Base-by-base conservation (phyloP, 2,329 filamentous ascomycete species). In the Pseudogymnoascus sp. region DNA sequence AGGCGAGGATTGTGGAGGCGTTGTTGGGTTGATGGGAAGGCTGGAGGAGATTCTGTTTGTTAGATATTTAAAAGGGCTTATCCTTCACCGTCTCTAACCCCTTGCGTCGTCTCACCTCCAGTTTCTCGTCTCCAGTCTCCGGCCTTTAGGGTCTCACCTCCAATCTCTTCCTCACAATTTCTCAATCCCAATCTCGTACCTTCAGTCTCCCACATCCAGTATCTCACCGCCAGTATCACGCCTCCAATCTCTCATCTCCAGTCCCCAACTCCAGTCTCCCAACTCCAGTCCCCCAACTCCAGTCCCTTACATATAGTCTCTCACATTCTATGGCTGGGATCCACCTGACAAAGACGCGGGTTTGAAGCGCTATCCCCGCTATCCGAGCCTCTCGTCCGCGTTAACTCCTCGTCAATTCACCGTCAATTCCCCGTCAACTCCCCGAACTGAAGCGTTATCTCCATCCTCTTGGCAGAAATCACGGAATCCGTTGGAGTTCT, bases 1-100 rank as follows among this genome's bases (percentile, higher is more conserved):
- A 67, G 56, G 59, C 50, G 16, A 40, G 23, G 18, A 62, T 72
- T 46, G 59, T 64, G 16, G 59, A 62, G 3, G 16, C 42, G 16
- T 40, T 68, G n/a, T 61, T 59, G 36, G 64, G 28, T 28, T 63
- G 56, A 34, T 34, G 3, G 31, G 28, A 31, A 11, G 31, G 4
- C 31, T 34, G 31, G 31, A 12, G 4, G 11, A 3, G 31, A 34
- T 34, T 34, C 31, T 31, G 31, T 34, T 34, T 34, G 31, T 34
- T 34, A 34, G 31, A 34, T 12, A 11, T 34, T 34, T 34, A 5
- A 12, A 34, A 12, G 31, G 11, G 31, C 31, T 1, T 34, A 5
- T 34, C 11, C 10, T 11, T 12, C 31, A 12, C 31, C 31, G 11
- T 34, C 31, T 34, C 10, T 34, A 12, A 34, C 11, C 10, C 31